Evolutionary conservation across 345 rosid species (phyloP).

Genomic region (Lepidium africanum): DNA sequence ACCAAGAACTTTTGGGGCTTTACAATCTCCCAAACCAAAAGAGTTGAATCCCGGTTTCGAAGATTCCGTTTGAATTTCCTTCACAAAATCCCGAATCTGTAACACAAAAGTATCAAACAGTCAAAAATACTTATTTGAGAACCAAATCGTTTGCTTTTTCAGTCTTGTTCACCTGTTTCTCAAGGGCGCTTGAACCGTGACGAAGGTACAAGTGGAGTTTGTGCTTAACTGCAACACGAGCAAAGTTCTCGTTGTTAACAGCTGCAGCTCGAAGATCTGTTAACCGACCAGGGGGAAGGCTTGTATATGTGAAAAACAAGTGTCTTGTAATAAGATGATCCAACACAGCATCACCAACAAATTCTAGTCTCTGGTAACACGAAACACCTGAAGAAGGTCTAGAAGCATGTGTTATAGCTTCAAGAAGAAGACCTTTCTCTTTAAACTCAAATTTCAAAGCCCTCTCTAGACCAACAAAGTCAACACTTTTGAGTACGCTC

Average conservation of each 20-base stretch:
- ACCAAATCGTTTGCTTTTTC: neutral
- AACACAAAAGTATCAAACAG: neutral
- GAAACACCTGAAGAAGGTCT: conserved; percentile 93
- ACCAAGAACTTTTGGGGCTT: conserved; percentile 98
- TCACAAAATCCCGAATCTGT: conserved; percentile 92
- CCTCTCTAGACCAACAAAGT: conserved; percentile 67
- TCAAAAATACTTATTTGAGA: neutral
- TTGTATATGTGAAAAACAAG: conserved; percentile 80
- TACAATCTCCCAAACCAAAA: conserved; percentile 97
- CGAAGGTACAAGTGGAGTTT: conserved; percentile 85
- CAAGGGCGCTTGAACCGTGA: conserved; percentile 97
- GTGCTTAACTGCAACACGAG: conserved; percentile 95
- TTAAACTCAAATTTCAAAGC: conserved; percentile 55
- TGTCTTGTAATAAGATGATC: conserved; percentile 94
- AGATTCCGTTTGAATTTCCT: conserved; percentile 72
- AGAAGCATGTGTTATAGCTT: conserved; percentile 97
- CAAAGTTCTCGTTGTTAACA: conserved; percentile 95
- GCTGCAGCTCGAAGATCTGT: conserved; percentile 99
- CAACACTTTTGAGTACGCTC: conserved; percentile 63
- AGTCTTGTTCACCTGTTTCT: conserved; percentile 59
- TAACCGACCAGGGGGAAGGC: conserved; percentile 94
- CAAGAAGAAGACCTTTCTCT: conserved; percentile 60
- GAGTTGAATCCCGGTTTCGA: conserved; percentile 89
- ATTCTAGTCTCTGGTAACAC: conserved; percentile 90
- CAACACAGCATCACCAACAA: conserved; percentile 96